These are phyloP conservation scores for Talaromyces nanjingensis DNA, from an alignment of 495 filamentous ascomycete genomes.

Conservation along the genomic window DNA sequence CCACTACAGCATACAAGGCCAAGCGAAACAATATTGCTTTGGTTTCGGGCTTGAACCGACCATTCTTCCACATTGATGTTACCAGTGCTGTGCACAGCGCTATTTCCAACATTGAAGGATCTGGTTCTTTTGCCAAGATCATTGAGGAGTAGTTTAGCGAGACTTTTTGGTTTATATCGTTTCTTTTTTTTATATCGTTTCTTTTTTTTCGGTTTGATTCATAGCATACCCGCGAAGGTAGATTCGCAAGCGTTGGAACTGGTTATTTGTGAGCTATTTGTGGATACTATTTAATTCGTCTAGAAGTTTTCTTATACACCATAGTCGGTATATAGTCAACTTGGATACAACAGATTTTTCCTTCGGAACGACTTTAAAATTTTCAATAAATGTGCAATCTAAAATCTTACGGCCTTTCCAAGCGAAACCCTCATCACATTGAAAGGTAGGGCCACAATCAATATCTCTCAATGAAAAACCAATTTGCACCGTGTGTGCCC, in stretches of 20 bases:
- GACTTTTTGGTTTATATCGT: not conserved
- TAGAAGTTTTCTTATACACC: not conserved
- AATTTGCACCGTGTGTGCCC: no score
- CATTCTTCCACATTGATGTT: conserved; percentile 91
- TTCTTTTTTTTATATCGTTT: not conserved
- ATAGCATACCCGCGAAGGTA: not conserved
- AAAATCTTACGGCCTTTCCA: no score
- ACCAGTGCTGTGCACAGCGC: conserved; percentile 89
- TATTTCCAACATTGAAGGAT: conserved; percentile 63
- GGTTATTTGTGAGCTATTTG: not conserved
- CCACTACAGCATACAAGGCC: conserved; percentile 36
- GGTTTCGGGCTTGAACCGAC: conserved; percentile 79
- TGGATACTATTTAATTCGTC: not conserved
- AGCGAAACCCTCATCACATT: no score
- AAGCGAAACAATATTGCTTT: conserved; percentile 47
- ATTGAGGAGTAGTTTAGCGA: not conserved
- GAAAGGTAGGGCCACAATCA: no score
- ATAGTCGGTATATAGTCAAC: not conserved
- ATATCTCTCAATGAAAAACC: no score
- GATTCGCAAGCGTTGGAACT: not conserved
- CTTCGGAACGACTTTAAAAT: no score
- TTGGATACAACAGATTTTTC: not conserved
- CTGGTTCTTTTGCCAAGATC: not conserved
- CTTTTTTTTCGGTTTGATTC: not conserved
- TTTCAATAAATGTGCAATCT: no score